Evolutionary conservation across 345 rosid species (phyloP).

Genomic region (Toxicodendron radicans): DNA sequence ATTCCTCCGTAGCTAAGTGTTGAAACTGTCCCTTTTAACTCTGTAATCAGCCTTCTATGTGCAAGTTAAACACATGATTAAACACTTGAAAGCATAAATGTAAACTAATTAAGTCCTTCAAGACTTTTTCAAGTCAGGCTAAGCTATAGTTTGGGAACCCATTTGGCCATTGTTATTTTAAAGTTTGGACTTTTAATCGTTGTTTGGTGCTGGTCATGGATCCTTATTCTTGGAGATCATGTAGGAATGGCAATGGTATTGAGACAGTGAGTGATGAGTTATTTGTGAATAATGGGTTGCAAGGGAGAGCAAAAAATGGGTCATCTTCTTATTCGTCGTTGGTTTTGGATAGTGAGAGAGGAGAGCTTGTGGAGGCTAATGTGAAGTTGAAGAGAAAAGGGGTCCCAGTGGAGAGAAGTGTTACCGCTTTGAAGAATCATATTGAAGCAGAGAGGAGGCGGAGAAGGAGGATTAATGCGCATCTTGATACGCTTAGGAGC

Average conservation of each 20-base stretch:
- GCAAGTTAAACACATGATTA: too few relatives aligned
- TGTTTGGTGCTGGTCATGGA: conserved; percentile 4
- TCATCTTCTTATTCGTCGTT: conserved; percentile 19
- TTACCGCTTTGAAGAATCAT: conserved; percentile 55
- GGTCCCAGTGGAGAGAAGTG: conserved; percentile 33
- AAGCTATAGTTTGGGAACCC: background rate
- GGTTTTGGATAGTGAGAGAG: conserved; percentile 49
- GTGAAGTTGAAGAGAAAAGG: conserved; percentile 27
- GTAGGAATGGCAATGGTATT: conserved; percentile 3
- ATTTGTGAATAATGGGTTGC: conserved; percentile 2
- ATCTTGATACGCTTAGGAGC: conserved; percentile 49
- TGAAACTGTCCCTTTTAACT: too few relatives aligned
- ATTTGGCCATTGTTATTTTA: background rate
- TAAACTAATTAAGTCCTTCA: background rate
- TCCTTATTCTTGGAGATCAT: conserved; percentile 2
- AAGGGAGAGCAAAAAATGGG: conserved; percentile 10
- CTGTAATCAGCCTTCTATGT: too few relatives aligned
- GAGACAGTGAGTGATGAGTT: conserved; percentile 12
- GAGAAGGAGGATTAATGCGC: conserved; percentile 52
- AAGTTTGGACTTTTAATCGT: background rate
- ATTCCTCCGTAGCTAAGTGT: too few relatives aligned
- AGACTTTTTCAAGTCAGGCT: too few relatives aligned
- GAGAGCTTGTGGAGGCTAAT: conserved; percentile 45
- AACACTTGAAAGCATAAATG: too few relatives aligned
- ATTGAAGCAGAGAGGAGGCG: conserved; percentile 59